phyloP scores from a whole-genome alignment of 495 filamentous ascomycete species.

The Penicillium soppii region DNA sequence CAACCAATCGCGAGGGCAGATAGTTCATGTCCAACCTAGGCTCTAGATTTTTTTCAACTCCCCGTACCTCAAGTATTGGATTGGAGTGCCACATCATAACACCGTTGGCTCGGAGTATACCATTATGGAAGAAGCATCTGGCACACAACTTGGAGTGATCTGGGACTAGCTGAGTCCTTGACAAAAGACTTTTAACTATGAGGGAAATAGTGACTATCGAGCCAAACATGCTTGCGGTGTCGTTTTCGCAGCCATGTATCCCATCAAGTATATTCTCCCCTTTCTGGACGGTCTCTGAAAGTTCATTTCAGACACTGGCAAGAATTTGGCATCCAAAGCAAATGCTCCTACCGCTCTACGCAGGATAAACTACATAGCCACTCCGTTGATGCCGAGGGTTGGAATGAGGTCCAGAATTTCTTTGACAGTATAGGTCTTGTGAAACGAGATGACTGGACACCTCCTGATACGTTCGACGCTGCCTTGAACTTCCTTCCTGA shows the following conservation, averaged over 20 bases:
- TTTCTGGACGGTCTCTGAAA: background rate
- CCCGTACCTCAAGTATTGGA: conserved; percentile 27
- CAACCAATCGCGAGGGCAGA: background rate
- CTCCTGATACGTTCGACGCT: conserved; percentile 26
- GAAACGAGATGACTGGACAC: conserved; percentile 39
- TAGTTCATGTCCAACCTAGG: conserved; percentile 11
- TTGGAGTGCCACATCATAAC: conserved; percentile 20
- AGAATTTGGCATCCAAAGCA: conserved; percentile 18
- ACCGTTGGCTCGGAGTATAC: conserved; percentile 31
- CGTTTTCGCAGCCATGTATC: conserved; percentile 30
- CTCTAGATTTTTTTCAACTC: conserved; percentile 17
- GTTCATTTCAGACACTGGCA: conserved; percentile 24
- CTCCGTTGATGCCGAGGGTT: conserved; percentile 29
- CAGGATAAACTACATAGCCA: conserved; percentile 28
- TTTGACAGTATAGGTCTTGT: conserved; percentile 31
- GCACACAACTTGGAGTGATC: conserved; percentile 21
- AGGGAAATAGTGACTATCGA: conserved; percentile 28
- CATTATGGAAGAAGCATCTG: conserved; percentile 26
- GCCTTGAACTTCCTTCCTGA: conserved; percentile 25
- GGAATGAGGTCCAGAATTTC: conserved; percentile 38
- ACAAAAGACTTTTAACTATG: conserved; percentile 28
- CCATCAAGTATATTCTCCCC: background rate
- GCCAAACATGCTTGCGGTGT: conserved; percentile 26
- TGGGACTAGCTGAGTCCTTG: conserved; percentile 25
- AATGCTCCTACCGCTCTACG: conserved; percentile 34